A percentile compares a stretch with the other conserved stretches of the same genome.
Conservation (phyloP, 1,284 basidiomycete species). For the Paramarasmius palmivorus region DNA sequence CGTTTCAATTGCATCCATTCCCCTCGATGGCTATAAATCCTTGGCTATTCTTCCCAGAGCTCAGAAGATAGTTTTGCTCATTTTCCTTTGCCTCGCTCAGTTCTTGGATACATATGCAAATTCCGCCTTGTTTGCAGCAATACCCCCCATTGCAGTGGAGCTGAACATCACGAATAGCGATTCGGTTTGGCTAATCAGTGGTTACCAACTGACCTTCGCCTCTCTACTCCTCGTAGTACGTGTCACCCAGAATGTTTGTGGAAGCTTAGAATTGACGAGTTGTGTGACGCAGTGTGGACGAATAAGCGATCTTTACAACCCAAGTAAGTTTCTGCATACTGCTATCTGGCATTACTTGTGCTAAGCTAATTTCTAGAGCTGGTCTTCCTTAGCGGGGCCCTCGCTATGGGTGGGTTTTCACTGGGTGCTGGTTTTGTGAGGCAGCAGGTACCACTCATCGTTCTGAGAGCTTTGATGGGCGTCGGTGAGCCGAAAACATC, state of each 20-base stretch:
- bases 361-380: constrained; percentile 18
- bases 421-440: constrained; percentile 30
- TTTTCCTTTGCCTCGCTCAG: constrained; percentile 33
- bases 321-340: constrained; percentile 24
- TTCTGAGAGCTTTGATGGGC: constrained; percentile 35
- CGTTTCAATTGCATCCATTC: no score
- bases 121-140: constrained; percentile 31
- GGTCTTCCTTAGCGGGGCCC: constrained; percentile 28
- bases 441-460: constrained; percentile 29
- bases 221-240: constrained; percentile 31
- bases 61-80: constrained; percentile 23
- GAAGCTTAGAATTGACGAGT: not conserved
- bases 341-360: not conserved
- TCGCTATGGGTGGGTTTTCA: constrained; percentile 27
- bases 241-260: constrained; percentile 5
- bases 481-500: constrained; percentile 19
- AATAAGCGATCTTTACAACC: constrained; percentile 34
- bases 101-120: constrained; percentile 37
- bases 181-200: constrained; percentile 34
- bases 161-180: constrained; percentile 25
- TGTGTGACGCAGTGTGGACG: constrained; percentile 29
- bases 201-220: constrained; percentile 38
- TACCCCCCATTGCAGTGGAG: constrained; percentile 26
- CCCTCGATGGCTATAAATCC: not conserved
- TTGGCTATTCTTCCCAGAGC: constrained; percentile 13